Base-by-base conservation (phyloP, 2,329 filamentous ascomycete genomes). In the Aspergillus sp. region DNA sequence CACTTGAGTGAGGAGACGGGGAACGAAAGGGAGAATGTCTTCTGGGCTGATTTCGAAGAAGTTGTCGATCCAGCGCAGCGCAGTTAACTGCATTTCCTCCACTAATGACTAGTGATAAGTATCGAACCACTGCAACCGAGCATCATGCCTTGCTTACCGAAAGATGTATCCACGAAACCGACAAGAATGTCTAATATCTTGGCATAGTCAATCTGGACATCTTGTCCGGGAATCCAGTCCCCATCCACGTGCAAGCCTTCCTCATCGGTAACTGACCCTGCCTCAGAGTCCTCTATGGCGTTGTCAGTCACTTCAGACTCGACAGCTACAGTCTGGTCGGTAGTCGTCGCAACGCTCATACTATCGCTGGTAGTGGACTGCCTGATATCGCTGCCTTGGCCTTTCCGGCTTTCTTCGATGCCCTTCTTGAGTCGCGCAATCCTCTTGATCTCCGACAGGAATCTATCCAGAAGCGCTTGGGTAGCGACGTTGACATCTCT, bases 31-130 rank as follows among this genome's bases (percentile, higher is more conserved):
- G 44, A 99, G 83, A 3, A 99, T 96, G 71, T 99, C 95, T 73
- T 97, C 95, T 0, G 95, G 94, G 68, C 93, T 97, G 49, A 99
- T 98, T 64, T 98, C 93, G 67, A 99, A 90, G 73, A 99, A 97
- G 61, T 90, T 90, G 66, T 97, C 92, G 65, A 99, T 92, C 95
- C 95, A 99, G 63, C 92, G 87, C 27, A 99, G 82, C 3, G 93
- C 92, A 56, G 96, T 96, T 41, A 97, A 83, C 48, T 97, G 85
- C 65, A 96, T 93, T 70, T 96, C 91, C 73, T 98, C 92, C 73
- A 97, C 93, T 88, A 73, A 17, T 36, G 27, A 32, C 2, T 30
- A 13, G 10, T 44, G 47, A 51, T 62, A 5, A 62, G 54, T 56
- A 36, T 27, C 11, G 39, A 32, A 47, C 23, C n/a, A n/a, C 25